phyloP scores from a whole-genome alignment of 2,329 filamentous ascomycete species.

The Exophiala spinifera region DNA sequence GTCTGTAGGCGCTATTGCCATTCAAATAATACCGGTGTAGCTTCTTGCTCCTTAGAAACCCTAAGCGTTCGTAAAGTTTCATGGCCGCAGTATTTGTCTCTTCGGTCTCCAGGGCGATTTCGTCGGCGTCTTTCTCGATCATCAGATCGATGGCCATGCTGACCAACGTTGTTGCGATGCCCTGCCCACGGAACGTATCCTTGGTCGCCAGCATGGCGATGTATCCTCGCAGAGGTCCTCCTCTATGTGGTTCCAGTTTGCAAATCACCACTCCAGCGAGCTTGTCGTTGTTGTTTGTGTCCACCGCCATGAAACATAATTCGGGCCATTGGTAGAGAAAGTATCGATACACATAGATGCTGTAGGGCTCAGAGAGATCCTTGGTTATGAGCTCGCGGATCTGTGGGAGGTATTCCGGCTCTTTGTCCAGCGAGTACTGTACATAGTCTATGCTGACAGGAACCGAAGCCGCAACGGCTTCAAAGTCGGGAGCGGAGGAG shows the following conservation, averaged over 20 bases:
- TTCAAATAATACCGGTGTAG: slow-evolving; percentile 95
- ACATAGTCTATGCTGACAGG: slow-evolving; percentile 49
- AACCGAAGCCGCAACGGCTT: slow-evolving; percentile 1
- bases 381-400: slow-evolving; percentile 93
- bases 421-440: slow-evolving; percentile 58
- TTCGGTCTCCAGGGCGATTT: slow-evolving; percentile 94
- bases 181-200: slow-evolving; percentile 72
- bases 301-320: slow-evolving; percentile 83
- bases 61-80: slow-evolving; percentile 86
- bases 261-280: slow-evolving; percentile 90
- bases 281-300: slow-evolving; percentile 55
- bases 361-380: slow-evolving; percentile 95
- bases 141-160: slow-evolving; percentile 87
- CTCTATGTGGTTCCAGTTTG: slow-evolving; percentile 87
- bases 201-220: slow-evolving; percentile 98
- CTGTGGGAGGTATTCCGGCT: slow-evolving; percentile 69
- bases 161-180: slow-evolving; percentile 87
- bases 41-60: slow-evolving; percentile 88
- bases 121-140: slow-evolving; percentile 78
- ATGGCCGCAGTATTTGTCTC: slow-evolving; percentile 87
- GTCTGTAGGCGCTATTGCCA: slow-evolving; percentile 86
- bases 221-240: slow-evolving; percentile 84
- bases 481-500: slow-evolving; percentile 6
- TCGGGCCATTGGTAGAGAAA: slow-evolving; percentile 98
- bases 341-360: slow-evolving; percentile 98